Conservation (phyloP, 202 grass and related monocot species). For the Carex arenaria region DNA sequence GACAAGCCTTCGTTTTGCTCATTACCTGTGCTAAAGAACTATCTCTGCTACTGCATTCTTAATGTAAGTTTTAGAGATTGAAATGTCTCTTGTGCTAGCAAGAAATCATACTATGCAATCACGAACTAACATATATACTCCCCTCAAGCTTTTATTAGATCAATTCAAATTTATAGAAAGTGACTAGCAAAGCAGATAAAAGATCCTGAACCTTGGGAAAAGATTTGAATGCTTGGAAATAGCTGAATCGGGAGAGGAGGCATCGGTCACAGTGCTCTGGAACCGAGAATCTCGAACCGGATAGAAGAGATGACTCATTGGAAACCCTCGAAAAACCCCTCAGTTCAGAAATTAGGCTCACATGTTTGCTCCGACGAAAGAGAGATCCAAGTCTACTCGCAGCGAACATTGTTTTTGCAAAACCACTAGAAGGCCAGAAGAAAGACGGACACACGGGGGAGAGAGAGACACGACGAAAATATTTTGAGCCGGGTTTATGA, state of each 20-base stretch:
- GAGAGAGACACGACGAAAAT: not conserved
- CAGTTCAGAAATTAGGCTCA: constrained; percentile 30
- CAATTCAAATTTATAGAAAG: not conserved
- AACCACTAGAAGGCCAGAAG: not conserved
- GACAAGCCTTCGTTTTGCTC: too few relatives aligned
- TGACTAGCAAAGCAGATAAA: not conserved
- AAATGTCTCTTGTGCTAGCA: not conserved
- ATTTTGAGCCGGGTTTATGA: not conserved
- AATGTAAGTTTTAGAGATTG: not conserved
- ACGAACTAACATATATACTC: not conserved
- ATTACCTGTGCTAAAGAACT: not conserved
- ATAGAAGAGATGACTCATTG: constrained; percentile 16
- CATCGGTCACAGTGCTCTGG: not conserved
- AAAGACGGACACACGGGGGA: not conserved
- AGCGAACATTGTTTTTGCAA: not conserved
- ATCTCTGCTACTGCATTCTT: not conserved
- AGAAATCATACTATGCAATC: not conserved
- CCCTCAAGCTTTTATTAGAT: not conserved
- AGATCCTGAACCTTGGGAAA: constrained; percentile 40
- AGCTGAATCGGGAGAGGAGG: constrained; percentile 28
- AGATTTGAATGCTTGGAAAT: constrained; percentile 53
- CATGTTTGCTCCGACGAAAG: constrained; percentile 44
- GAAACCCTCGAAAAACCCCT: constrained; percentile 36
- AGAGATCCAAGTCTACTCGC: constrained; percentile 56
- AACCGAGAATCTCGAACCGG: constrained; percentile 15